Percentiles rank a stretch among this genome's conserved stretches.
These are phyloP conservation scores for Phytophthora cryptogea DNA, from an alignment of 352 stramenopile genomes.

Conservation along the genomic window DNA sequence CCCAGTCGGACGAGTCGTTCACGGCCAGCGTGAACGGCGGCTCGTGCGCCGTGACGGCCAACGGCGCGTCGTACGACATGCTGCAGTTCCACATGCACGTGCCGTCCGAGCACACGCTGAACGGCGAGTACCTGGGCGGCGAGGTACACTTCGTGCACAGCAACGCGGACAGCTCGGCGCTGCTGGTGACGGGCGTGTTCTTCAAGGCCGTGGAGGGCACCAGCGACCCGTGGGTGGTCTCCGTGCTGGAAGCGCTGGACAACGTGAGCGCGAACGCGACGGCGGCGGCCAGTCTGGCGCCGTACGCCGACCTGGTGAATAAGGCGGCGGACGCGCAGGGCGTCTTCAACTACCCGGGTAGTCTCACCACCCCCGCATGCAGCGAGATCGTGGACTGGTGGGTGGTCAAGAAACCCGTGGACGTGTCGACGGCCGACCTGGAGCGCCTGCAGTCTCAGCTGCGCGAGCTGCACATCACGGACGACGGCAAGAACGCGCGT, in stretches of 20 bases:
- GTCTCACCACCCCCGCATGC: slow-evolving; percentile 51
- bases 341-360: slow-evolving; percentile 56
- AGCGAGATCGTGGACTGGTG: slow-evolving; percentile 59
- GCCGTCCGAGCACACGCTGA: slow-evolving; percentile 42
- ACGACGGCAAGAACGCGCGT: slow-evolving; percentile 37
- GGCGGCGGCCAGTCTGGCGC: not conserved
- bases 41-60: slow-evolving; percentile 7
- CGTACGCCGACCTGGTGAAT: slow-evolving; percentile 19
- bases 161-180: slow-evolving; percentile 16
- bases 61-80: slow-evolving; percentile 17
- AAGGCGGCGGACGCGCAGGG: not conserved
- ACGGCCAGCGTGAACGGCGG: slow-evolving; percentile 16
- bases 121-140: slow-evolving; percentile 30
- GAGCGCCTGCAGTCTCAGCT: slow-evolving; percentile 24
- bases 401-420: slow-evolving; percentile 46
- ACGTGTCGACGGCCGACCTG: slow-evolving; percentile 34
- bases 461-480: slow-evolving; percentile 21
- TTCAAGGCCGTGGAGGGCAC: slow-evolving; percentile 5
- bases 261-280: slow-evolving; percentile 11
- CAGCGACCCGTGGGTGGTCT: slow-evolving; percentile 26
- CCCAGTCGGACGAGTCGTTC: slow-evolving; percentile 23
- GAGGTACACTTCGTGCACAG: slow-evolving; percentile 51
- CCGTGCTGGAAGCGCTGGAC: slow-evolving; percentile 27
- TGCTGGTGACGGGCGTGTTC: slow-evolving; percentile 41
- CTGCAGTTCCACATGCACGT: slow-evolving; percentile 42